Base-by-base conservation (phyloP, 805 yeast genomes). In the Cyberlindnera veronae region DNA sequence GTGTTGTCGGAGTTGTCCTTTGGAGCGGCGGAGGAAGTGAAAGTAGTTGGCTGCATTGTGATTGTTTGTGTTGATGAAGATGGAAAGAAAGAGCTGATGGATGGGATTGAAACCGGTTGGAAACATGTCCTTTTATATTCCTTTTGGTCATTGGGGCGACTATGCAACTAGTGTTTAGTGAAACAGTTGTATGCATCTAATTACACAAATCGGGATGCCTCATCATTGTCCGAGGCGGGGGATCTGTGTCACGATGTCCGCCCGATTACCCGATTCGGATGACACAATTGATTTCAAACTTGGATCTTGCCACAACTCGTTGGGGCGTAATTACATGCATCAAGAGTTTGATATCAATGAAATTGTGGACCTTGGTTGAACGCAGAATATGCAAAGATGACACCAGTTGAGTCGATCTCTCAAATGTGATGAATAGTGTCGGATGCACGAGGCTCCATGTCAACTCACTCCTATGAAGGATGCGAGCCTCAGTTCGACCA, bases 21-120 rank as follows among this genome's bases (percentile, higher is more conserved):
- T 36, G 45, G 45, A 36, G 41, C 36, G 21, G 38, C 45, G 30
- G 28, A 24, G 28, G 41, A 33, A 24, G 44, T 23, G 19, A 23
- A 26, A 29, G 38, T 33, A 17, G 41, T 33, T 33, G 45, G 45
- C 34, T 41, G 41, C 45, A 41, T 41, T 41, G 32, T 33, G 16
- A 32, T 22, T 6, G 22, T 26, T 20, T 18, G 8, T 27, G 33
- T 13, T 34, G 30, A 18, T 14, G 24, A 29, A 9, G 21, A 29
- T n/a, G n/a, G n/a, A 22, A 15, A 20, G 16, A 21, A 32, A 6
- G 27, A 21, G 12, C 16, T 7, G 16, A 13, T 17, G 15, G 24
- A 22, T 22, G 8, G 11, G 28, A 12, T 24, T 24, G 5, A 24
- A 24, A 12, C 13, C 14, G 12, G 28, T 6, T 13, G 13, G n/a